Percentiles rank a stretch among this genome's conserved stretches.
Evolutionary conservation across 139 green algal species (phyloP).

Genomic region (Chlamydomonas incerta): DNA sequence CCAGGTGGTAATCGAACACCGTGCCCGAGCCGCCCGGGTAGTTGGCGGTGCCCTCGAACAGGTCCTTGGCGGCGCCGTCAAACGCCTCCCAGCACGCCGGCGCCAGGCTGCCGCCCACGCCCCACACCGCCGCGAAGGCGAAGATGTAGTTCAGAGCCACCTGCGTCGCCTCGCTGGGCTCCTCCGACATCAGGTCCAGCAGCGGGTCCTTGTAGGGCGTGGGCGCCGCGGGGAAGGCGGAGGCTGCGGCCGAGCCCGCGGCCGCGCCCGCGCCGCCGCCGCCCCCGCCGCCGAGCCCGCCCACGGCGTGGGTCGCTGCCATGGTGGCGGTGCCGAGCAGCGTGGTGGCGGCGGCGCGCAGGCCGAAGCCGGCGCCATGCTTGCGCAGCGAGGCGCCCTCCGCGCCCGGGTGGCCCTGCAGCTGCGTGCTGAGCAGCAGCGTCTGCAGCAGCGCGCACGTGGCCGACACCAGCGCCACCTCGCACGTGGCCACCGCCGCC

Average conservation of each 20-base stretch:
- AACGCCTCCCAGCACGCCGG: conserved; percentile 62
- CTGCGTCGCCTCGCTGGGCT: background rate
- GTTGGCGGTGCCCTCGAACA: conserved; percentile 60
- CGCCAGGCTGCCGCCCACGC: conserved; percentile 73
- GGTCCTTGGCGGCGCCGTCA: conserved; percentile 66
- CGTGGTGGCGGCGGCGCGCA: background rate
- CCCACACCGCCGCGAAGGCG: conserved; percentile 76
- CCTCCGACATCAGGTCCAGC: background rate
- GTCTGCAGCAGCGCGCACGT: conserved; percentile 24
- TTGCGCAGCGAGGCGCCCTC: conserved; percentile 10
- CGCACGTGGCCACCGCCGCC: background rate
- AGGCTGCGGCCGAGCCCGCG: background rate
- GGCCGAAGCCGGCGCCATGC: background rate
- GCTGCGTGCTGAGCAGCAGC: conserved; percentile 34
- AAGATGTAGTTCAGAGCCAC: conserved; percentile 70
- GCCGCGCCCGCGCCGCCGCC: background rate
- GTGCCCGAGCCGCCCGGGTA: conserved; percentile 53
- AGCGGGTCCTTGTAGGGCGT: conserved; percentile 29
- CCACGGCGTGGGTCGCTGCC: no score
- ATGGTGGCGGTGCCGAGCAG: no score
- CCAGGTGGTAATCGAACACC: conserved; percentile 85
- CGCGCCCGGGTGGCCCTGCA: conserved; percentile 15
- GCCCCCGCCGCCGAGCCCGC: no score
- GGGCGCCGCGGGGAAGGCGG: background rate
- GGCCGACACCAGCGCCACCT: conserved; percentile 30